Base-by-base conservation (phyloP, 2,329 filamentous ascomycete species). In the Aspergillus bombycis region DNA sequence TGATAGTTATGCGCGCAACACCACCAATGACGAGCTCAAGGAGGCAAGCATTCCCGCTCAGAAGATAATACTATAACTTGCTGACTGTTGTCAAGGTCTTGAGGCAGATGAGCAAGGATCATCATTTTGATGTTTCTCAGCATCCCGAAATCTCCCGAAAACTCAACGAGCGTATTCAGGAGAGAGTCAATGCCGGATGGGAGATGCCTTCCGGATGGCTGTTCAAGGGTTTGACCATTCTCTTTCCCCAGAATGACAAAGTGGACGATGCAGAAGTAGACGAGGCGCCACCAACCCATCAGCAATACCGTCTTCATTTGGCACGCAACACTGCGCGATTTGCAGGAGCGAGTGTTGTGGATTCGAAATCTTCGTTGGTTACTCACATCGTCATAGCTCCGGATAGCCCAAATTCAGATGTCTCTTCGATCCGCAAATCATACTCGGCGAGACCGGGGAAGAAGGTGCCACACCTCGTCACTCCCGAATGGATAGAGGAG, bases 1-100 rank as follows among this genome's bases (percentile, higher is more conserved):
- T 0, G 95, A 99, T 75, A 94, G 93, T 72, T 98, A 92, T 77
- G 85, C 88, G 0, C 84, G 94, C 5, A 88, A 96, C 70, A 80
- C 90, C 10, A 83, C 82, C 0, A 70, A 85, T 0, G 84, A 87
- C 1, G 91, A 94, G 70, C 82, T 97, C 55, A 81, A 76, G 60
- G 77, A 67, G 57, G 74, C 79, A 72, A 46, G 70, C 77, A 7
- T 61, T 71, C 43, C 10, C n/a, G 19, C 4, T 10, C 41, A 52
- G 23, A 4, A 53, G 32, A 46, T 12, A 30, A 60, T 38, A 26
- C 30, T 34, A 41, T 52, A 19, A 36, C 38, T 5, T 28, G 46
- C 61, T 68, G 34, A 70, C 52, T 19, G 6, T 26, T 26, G 12
- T 30, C 4, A 50, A 77, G 69, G 70, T 84, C n/a, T 72, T 85